phyloP scores from a whole-genome alignment of 208 protist genomes.

The Leishmania tarentolae region DNA sequence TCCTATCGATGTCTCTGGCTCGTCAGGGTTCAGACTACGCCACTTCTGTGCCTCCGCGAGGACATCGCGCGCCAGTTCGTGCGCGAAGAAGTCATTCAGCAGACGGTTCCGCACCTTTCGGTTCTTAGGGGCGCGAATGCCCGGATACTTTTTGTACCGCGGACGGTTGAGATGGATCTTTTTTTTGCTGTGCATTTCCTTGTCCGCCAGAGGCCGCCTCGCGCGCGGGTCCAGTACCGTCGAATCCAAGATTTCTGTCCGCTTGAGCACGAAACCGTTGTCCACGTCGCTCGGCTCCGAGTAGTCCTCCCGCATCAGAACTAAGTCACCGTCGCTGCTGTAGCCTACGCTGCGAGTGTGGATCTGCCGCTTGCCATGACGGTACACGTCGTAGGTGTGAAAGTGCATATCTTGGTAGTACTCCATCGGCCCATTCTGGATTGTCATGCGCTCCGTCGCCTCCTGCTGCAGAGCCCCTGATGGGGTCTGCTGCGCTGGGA shows the following conservation, averaged over 20 bases:
- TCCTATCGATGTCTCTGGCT: conserved; percentile 23
- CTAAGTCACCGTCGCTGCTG: conserved; percentile 85
- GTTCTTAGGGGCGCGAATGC: conserved; percentile 75
- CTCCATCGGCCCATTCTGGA: conserved; percentile 59
- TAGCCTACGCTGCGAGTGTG: conserved; percentile 83
- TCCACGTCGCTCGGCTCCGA: conserved; percentile 82
- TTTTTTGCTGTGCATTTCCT: conserved; percentile 43
- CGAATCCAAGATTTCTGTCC: conserved; percentile 59
- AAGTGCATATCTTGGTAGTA: conserved; percentile 82
- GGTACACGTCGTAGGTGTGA: conserved; percentile 87
- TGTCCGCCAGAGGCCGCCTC: conserved; percentile 65
- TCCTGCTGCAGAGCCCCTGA: conserved; percentile 55
- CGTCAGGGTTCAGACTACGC: conserved; percentile 29
- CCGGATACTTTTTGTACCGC: conserved; percentile 87
- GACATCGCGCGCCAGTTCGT: conserved; percentile 51
- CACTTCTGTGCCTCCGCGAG: conserved; percentile 51
- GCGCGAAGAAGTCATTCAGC: conserved; percentile 82
- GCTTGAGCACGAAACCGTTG: conserved; percentile 48
- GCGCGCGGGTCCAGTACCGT: conserved; percentile 81
- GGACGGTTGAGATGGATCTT: conserved; percentile 51
- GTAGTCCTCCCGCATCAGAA: conserved; percentile 77
- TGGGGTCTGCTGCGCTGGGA: conserved; percentile 38
- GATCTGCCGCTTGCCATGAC: conserved; percentile 75
- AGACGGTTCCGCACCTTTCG: conserved; percentile 81
- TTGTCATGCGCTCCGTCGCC: conserved; percentile 64